Base-by-base conservation (phyloP, 352 stramenopile genomes). In the Thraustochytrium striatum region DNA sequence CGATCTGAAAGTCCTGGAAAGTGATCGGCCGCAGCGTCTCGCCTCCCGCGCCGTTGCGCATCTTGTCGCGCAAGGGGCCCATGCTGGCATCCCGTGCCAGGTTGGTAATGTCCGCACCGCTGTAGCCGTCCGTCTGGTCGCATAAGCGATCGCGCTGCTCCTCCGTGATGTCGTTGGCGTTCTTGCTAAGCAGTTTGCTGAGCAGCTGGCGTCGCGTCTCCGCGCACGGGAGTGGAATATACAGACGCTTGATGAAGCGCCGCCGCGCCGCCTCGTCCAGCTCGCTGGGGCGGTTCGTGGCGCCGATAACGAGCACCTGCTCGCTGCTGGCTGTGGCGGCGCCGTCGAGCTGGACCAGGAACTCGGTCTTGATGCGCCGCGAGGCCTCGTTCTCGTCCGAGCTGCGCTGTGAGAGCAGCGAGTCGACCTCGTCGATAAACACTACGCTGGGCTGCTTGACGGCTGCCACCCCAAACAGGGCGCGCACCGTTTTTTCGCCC, bases 211-310 rank as follows among this genome's bases (percentile, higher is more conserved):
- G 35, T 2, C 96, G 85, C 21, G 87, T 87, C n/a, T 84, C 70
- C 3, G 62, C 68, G 57, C 98, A 94, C 43, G 96, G 96, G 25
- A 99, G 90, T 58, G 96, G 95, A 81, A 99, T 99, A 82, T 99
- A 99, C 78, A 99, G 96, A 50, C 96, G 92, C 83, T 99, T 99
- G 84, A 99, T 96, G 82, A 99, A 99, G 0, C 95, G 93, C 32
- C 97, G 90, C 57, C 96, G 89, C 38, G 99, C 85, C 3, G 95
- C 95, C 65, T 92, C 90, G 86, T 99, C 97, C 30, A 99, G 88
- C n/a, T 93, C 91, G 79, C 99, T 95, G 0, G 95, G 92, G 41
- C 95, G 88, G 85, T 98, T 99, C 1, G 96, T 99, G 1, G 97
- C 96, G 33, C 93, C 96, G 73, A 99, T 94, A 32, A 99, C 94